A percentile compares a stretch with the other conserved stretches of the same genome.
These are phyloP conservation scores for Phalaenopsis equestris DNA, from an alignment of 106 monocot genomes.

Conservation along the genomic window DNA sequence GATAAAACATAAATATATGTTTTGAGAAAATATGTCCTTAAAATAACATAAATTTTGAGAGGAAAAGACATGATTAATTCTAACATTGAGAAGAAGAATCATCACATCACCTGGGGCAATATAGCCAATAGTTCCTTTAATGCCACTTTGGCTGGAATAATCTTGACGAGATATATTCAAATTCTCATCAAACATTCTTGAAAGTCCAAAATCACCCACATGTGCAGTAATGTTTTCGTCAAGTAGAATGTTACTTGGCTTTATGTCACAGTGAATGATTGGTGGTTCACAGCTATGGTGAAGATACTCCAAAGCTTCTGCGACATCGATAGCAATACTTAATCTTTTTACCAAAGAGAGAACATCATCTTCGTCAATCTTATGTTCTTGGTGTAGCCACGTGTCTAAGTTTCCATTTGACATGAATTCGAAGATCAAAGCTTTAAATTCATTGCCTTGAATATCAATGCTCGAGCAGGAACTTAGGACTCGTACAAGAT, in stretches of 20 bases:
- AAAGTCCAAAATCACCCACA: slow-evolving; percentile 43
- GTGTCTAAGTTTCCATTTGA: slow-evolving; percentile 23
- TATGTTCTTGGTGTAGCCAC: slow-evolving; percentile 16
- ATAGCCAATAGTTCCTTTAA: slow-evolving; percentile 4
- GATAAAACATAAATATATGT: too few relatives aligned
- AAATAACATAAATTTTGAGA: not conserved
- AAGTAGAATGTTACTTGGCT: slow-evolving; percentile 15
- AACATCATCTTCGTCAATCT: not conserved
- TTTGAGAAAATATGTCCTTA: too few relatives aligned
- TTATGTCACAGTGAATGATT: slow-evolving; percentile 47
- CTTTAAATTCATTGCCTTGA: slow-evolving; percentile 27
- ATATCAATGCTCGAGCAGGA: slow-evolving; percentile 1
- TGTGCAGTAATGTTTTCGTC: slow-evolving; percentile 31
- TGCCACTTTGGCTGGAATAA: not conserved
- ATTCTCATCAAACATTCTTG: not conserved
- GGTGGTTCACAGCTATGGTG: slow-evolving; percentile 20
- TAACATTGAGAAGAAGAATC: not conserved
- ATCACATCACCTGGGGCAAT: not conserved
- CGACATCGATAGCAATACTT: slow-evolving; percentile 38
- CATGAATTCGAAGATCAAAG: slow-evolving; percentile 25
- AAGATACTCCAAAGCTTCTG: slow-evolving; percentile 40
- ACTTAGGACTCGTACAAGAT: slow-evolving; percentile 32
- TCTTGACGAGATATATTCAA: not conserved
- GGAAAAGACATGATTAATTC: not conserved
- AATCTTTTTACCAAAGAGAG: slow-evolving; percentile 5